phyloP scores from a whole-genome alignment of 495 filamentous ascomycete species.

The Filosporella fistucella region DNA sequence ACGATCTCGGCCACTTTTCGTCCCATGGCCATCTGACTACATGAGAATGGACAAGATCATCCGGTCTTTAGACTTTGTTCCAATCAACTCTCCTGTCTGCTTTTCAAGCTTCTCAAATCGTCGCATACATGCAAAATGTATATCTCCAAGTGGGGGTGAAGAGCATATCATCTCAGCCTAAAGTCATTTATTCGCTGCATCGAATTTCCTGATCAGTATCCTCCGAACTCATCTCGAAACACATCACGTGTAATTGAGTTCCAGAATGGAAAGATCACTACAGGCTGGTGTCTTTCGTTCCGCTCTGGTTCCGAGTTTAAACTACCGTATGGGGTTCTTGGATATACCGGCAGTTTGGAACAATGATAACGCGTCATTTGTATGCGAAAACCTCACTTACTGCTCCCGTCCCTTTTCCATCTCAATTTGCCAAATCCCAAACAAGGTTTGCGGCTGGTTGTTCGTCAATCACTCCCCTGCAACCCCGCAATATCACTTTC shows the following conservation, averaged over 20 bases:
- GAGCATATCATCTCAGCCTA: neutral
- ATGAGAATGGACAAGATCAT: no score
- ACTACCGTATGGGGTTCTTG: neutral
- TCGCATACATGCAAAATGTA: neutral
- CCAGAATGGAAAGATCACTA: neutral
- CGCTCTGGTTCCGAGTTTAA: neutral
- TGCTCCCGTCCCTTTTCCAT: neutral
- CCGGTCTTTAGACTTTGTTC: no score
- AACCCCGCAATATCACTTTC: slow-evolving; percentile 11
- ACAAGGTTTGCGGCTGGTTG: neutral
- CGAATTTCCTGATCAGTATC: no score
- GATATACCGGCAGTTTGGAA: neutral
- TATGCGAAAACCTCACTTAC: no score
- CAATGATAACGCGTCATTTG: neutral
- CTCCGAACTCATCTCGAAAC: neutral
- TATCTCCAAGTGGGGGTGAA: neutral
- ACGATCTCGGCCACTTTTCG: no score
- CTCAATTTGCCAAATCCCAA: slow-evolving; percentile 4
- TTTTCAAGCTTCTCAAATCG: neutral
- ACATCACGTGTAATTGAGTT: neutral
- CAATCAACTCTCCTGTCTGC: neutral
- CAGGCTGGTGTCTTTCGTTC: neutral
- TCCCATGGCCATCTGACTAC: no score
- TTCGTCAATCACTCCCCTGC: slow-evolving; percentile 2
- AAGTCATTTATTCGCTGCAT: neutral